phyloP scores from a whole-genome alignment of 2,329 filamentous ascomycete genomes.

The Colletotrichum sp. region DNA sequence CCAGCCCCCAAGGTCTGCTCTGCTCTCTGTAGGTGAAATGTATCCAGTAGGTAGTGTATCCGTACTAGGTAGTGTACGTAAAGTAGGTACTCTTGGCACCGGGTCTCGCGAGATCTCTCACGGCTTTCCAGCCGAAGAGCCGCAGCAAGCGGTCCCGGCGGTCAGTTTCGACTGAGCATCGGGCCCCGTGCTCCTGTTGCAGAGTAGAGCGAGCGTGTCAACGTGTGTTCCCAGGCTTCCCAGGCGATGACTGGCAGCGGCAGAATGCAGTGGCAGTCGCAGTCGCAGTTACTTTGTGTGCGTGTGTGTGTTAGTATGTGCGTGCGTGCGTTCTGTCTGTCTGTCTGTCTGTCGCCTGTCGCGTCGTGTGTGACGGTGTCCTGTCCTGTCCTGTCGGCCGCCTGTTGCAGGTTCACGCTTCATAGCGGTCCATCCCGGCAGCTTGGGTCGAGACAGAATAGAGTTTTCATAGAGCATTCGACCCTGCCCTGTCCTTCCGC shows the following conservation, averaged over 20 bases:
- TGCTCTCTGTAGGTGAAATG: not conserved
- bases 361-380: not conserved
- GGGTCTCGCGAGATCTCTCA: not conserved
- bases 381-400: not conserved
- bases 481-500: not conserved
- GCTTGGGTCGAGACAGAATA: conserved; percentile 9
- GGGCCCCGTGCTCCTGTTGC: not conserved
- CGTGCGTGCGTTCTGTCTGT: not conserved
- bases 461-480: not conserved
- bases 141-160: not conserved
- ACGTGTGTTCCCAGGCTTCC: not conserved
- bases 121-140: not conserved
- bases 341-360: not conserved
- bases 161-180: conserved; percentile 1
- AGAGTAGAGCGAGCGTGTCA: not conserved
- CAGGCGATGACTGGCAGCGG: not conserved
- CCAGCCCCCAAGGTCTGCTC: not conserved
- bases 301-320: not conserved
- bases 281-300: not conserved
- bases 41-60: not conserved
- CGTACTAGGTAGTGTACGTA: not conserved
- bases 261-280: not conserved
- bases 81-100: not conserved
- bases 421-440: conserved; percentile 6
- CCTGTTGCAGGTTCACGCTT: not conserved